Evolutionary conservation across 1,284 basidiomycete genomes (phyloP).

Genomic region (Moniliophthora roreri): DNA sequence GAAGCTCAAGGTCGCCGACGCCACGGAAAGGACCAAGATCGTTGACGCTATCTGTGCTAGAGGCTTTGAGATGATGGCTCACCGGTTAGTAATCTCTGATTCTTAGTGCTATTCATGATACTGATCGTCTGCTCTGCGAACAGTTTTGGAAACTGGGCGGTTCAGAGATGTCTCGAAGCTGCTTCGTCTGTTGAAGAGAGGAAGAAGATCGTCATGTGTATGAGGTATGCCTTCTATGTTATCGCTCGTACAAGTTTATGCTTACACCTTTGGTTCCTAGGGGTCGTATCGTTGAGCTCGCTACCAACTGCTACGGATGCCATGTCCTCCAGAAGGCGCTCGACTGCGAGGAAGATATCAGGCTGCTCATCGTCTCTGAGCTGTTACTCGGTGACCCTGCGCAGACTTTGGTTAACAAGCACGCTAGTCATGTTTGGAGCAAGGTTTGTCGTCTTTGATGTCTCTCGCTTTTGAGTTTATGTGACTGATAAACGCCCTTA

Average conservation of each 20-base stretch:
- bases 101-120: constrained; percentile 7
- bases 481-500: constrained; percentile 3
- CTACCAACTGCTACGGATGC: constrained; percentile 84
- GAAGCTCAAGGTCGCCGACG: constrained; percentile 80
- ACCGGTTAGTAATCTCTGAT: constrained; percentile 49
- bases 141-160: constrained; percentile 86
- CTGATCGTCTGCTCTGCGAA: constrained; percentile 4
- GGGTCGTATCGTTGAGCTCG: constrained; percentile 77
- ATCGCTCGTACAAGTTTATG: constrained; percentile 1
- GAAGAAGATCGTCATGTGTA: constrained; percentile 75
- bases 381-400: constrained; percentile 77
- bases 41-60: constrained; percentile 79
- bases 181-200: constrained; percentile 69
- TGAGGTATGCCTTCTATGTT: constrained; percentile 52
- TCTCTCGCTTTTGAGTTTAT: neutral
- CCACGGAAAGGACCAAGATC: constrained; percentile 75
- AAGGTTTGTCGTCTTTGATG: constrained; percentile 49
- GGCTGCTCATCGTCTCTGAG: constrained; percentile 77
- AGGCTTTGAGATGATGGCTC: constrained; percentile 87
- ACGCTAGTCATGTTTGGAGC: constrained; percentile 86
- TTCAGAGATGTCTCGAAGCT: constrained; percentile 79
- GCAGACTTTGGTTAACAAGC: constrained; percentile 81
- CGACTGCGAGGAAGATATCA: constrained; percentile 82
- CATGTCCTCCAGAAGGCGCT: constrained; percentile 87
- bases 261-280: constrained; percentile 32